Evolutionary conservation across 1,284 basidiomycete species (phyloP).

Genomic region (Chalciporus sp.): DNA sequence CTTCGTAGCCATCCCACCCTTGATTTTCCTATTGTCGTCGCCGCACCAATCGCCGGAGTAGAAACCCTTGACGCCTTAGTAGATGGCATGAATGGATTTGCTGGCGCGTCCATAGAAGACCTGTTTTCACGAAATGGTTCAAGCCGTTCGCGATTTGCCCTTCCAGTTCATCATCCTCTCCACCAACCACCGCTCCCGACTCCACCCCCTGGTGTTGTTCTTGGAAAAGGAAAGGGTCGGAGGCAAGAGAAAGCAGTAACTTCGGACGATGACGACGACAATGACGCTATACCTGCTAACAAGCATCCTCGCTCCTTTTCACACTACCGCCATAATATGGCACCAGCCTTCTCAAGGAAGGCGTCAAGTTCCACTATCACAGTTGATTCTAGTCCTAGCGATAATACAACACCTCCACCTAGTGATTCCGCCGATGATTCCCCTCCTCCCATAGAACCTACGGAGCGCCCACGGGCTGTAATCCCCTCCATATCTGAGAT

Average conservation of each 20-base stretch:
- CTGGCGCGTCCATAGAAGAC: conserved; percentile 48
- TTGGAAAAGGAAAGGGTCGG: conserved; percentile 62
- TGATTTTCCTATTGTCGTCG: conserved; percentile 66
- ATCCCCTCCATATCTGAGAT: conserved; percentile 84
- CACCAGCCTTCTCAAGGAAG: conserved; percentile 39
- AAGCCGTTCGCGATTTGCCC: conserved; percentile 53
- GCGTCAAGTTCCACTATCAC: conserved; percentile 47
- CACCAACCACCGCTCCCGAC: conserved; percentile 79
- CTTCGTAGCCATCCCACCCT: conserved; percentile 34
- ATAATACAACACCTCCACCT: conserved; percentile 15
- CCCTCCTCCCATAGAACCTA: conserved; percentile 20
- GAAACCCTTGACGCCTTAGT: conserved; percentile 85
- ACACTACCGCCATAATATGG: conserved; percentile 41
- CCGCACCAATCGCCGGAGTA: conserved; percentile 74
- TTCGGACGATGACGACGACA: conserved; percentile 52
- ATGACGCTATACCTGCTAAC: conserved; percentile 34
- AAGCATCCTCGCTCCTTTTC: conserved; percentile 37
- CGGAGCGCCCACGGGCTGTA: conserved; percentile 39
- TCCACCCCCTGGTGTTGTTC: conserved; percentile 76
- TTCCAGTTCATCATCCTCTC: conserved; percentile 62
- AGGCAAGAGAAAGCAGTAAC: conserved; percentile 39
- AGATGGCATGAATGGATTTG: conserved; percentile 75
- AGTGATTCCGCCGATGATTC: conserved; percentile 20
- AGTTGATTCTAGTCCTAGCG: conserved; percentile 22
- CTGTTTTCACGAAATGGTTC: conserved; percentile 46